phyloP scores from a whole-genome alignment of 140 eudicot species.

The Bidens hawaiensis region DNA sequence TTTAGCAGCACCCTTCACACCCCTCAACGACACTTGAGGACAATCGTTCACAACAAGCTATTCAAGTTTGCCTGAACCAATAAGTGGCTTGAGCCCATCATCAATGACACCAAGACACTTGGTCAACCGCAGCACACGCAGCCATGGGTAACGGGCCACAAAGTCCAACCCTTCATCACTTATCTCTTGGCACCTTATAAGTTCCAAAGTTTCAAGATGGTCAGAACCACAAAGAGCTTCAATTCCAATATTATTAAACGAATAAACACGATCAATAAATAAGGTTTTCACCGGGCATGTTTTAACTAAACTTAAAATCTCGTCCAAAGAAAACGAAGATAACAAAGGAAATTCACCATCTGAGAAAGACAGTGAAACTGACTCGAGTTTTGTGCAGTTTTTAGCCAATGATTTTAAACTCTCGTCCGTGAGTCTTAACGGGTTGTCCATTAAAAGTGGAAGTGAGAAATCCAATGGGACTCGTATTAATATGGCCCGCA shows the following conservation, averaged over 20 bases:
- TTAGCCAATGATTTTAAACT: conserved; percentile 60
- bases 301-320: conserved; percentile 41
- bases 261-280: too few species aligned
- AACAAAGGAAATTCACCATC: conserved; percentile 67
- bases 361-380: conserved; percentile 48
- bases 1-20: conserved; percentile 64
- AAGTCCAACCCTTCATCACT: too few species aligned
- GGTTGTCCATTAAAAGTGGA: too few species aligned
- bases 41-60: too few species aligned
- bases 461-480: too few species aligned
- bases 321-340: conserved; percentile 55
- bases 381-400: conserved; percentile 54
- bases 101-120: conserved; percentile 75
- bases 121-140: conserved; percentile 46
- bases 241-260: too few species aligned
- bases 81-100: conserved; percentile 64
- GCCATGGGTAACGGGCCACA: conserved; percentile 31
- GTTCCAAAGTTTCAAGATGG: conserved; percentile 52
- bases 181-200: conserved; percentile 72
- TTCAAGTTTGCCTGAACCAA: too few species aligned
- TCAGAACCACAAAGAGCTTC: conserved; percentile 57
- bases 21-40: conserved; percentile 57
- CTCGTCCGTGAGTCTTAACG: conserved; percentile 54
- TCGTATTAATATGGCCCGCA: conserved; percentile 59
- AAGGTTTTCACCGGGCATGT: too few species aligned